phyloP scores from a whole-genome alignment of 2,329 filamentous ascomycete species.

The Aspergillus sojae region DNA sequence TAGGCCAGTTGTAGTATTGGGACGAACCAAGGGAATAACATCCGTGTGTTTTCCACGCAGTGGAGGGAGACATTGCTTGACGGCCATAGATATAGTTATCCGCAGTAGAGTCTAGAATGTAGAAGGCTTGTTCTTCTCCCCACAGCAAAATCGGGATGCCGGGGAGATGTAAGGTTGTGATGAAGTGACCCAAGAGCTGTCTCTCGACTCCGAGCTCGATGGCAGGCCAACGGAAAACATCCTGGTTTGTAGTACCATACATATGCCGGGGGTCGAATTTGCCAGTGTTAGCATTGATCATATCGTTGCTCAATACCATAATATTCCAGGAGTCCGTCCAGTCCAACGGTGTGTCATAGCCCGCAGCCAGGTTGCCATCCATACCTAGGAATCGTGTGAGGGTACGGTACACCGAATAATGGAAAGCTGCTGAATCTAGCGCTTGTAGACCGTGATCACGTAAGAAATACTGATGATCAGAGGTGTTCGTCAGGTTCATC shows the following conservation, averaged over 20 bases:
- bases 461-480: conserved; percentile 52
- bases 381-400: conserved; percentile 64
- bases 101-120: conserved; percentile 65
- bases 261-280: conserved; percentile 66
- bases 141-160: conserved; percentile 64
- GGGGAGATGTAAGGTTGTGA: conserved; percentile 62
- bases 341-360: conserved; percentile 57
- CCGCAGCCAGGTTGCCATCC: conserved; percentile 58
- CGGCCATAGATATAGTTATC: conserved; percentile 68
- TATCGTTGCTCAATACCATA: conserved; percentile 61
- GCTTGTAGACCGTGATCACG: conserved; percentile 56
- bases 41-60: conserved; percentile 67
- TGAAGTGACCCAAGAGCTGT: conserved; percentile 60
- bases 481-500: conserved; percentile 50
- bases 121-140: conserved; percentile 69
- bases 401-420: conserved; percentile 66
- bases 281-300: conserved; percentile 63
- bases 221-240: conserved; percentile 67
- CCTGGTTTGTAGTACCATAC: conserved; percentile 67
- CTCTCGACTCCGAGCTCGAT: conserved; percentile 60
- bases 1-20: conserved; percentile 62
- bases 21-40: conserved; percentile 61
- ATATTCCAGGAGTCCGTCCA: conserved; percentile 60
- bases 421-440: conserved; percentile 63
- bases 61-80: conserved; percentile 62